Base-by-base conservation (phyloP, 2,329 filamentous ascomycete genomes). In the Colletotrichum simmondsii region DNA sequence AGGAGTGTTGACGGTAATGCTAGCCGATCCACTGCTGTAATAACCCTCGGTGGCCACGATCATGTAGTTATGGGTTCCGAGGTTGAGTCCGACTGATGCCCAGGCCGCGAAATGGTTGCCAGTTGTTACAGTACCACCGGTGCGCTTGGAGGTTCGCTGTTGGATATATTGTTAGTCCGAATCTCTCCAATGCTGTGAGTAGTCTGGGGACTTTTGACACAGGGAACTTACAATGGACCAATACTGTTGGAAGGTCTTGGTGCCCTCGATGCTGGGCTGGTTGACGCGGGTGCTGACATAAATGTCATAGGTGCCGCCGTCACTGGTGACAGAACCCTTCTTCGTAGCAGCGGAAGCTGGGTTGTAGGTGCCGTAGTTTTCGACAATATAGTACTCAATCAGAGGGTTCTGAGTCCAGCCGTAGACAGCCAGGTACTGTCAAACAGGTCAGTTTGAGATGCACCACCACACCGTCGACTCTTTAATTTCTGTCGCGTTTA, bases 101-200 rank as follows among this genome's bases (percentile, higher is more conserved):
- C 88, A 90, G 5, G 87, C 87, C 75, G 86, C 82, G 75, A 90
- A 89, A 78, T 90, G 88, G 74, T 84, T 86, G 26, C 78, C 81
- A 1, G 83, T 83, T 46, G 84, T 87, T 71, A 91, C 85, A 6
- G 85, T 87, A 5, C 88, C 89, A 65, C 83, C 81, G 26, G 83
- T 82, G 61, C 87, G 83, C 83, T 89, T 88, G 66, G 42, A 49
- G 1, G 42, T 49, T 49, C 42, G 42, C 42, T 42, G 14, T 49
- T 49, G 42, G 19, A 22, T 49, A 1, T 10, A 49, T 49, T 8
- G n/a, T 49, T 22, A 49, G 42, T 49, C 16, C 19, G 8, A 19
- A n/a, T 3, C 5, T 22, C 7, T 49, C 7, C 19, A 49, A 1
- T 8, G 22, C 19, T n/a, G 4, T 19, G 10, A 42, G 5, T 19